Conservation (phyloP, 129 eudicot species). For the Ambrosia artemisiifolia region DNA sequence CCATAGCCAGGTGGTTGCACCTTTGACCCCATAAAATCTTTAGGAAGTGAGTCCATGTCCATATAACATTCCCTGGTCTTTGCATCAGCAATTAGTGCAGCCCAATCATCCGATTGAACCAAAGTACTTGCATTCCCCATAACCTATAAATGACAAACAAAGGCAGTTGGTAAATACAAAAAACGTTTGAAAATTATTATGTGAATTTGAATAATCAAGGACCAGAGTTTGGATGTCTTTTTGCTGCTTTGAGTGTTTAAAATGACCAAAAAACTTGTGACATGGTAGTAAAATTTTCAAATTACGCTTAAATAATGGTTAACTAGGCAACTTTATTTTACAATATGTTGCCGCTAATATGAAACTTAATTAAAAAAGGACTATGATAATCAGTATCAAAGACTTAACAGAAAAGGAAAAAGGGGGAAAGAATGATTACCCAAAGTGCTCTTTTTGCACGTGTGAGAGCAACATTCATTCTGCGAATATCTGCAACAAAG, state of each 20-base stretch:
- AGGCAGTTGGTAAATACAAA: not conserved
- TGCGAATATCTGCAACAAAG: constrained; percentile 92
- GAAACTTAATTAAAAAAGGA: not conserved
- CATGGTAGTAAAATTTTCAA: not conserved
- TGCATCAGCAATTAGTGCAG: constrained; percentile 83
- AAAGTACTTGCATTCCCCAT: constrained; percentile 94
- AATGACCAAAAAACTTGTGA: not conserved
- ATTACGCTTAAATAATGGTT: not conserved
- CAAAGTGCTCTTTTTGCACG: constrained; percentile 89
- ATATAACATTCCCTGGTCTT: constrained; percentile 66
- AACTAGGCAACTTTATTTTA: not conserved
- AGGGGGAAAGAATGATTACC: constrained; percentile 32
- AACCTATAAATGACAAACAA: constrained; percentile 34
- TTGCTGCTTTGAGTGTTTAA: no score
- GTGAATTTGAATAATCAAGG: not conserved
- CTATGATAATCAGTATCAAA: not conserved
- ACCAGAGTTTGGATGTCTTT: no score
- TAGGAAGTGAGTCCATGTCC: constrained; percentile 92
- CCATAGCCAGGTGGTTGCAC: constrained; percentile 11
- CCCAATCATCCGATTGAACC: constrained; percentile 89
- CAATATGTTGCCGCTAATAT: not conserved
- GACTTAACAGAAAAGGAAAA: not conserved
- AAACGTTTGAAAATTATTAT: not conserved
- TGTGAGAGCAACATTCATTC: constrained; percentile 96
- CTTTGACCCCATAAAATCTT: constrained; percentile 54